Evolutionary conservation across 306 rosid genomes (phyloP).

Genomic region (Styphnolobium japonicum): DNA sequence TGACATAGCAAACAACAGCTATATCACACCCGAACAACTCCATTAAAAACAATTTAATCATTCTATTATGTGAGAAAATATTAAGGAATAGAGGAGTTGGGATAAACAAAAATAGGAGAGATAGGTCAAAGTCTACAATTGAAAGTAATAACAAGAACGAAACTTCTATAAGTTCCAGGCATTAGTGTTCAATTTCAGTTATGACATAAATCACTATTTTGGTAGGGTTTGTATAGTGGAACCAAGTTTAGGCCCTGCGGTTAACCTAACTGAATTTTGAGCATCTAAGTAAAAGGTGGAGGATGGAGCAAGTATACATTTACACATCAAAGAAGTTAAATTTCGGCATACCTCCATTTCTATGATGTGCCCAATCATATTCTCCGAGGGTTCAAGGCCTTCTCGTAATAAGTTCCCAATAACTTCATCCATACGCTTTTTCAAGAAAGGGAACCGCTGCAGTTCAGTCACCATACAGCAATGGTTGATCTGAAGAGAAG

Average conservation of each 20-base stretch:
- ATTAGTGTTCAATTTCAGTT: not conserved
- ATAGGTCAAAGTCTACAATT: not conserved
- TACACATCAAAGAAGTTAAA: not conserved
- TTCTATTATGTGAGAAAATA: not conserved
- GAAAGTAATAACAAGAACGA: not conserved
- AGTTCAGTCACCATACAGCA: slow-evolving; percentile 73
- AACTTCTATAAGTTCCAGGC: not conserved
- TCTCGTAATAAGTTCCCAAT: slow-evolving; percentile 80
- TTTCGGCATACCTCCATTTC: slow-evolving; percentile 81
- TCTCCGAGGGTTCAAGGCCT: slow-evolving; percentile 89
- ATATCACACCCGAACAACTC: slow-evolving; percentile 1
- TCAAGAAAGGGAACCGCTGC: slow-evolving; percentile 87
- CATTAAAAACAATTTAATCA: not conserved
- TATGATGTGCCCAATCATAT: slow-evolving; percentile 82
- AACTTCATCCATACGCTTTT: slow-evolving; percentile 91
- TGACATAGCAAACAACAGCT: not conserved
- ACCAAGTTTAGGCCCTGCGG: not conserved
- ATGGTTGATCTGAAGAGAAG: slow-evolving; percentile 77
- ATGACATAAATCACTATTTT: not conserved
- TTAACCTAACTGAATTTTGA: slow-evolving; percentile 15
- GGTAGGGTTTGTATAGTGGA: not conserved
- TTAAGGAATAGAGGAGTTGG: not conserved
- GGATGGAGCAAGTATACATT: not conserved
- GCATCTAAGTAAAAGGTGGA: not conserved
- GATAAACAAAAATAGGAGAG: not conserved